phyloP scores from a whole-genome alignment of 2,329 filamentous ascomycete species.

The Fusarium brachygibbosum region DNA sequence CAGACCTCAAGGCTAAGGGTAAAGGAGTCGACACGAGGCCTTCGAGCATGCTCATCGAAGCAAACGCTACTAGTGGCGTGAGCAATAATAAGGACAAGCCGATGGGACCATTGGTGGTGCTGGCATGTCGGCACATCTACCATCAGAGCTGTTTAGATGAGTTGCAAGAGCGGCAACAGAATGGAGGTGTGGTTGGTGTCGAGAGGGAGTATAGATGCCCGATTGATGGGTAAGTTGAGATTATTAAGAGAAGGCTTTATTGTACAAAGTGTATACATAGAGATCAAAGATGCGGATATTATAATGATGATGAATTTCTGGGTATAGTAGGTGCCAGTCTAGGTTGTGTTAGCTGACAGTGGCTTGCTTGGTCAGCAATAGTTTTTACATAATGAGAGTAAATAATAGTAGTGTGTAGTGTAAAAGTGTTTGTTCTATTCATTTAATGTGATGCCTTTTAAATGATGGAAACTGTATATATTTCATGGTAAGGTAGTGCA shows the following conservation, averaged over 20 bases:
- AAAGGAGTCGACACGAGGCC: conserved; percentile 59
- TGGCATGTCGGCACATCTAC: conserved; percentile 79
- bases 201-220: conserved; percentile 68
- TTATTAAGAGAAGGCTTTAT: conserved; percentile 22
- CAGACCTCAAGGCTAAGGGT: conserved; percentile 59
- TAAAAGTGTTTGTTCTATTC: not conserved
- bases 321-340: not conserved
- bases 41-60: conserved; percentile 57
- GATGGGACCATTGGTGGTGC: conserved; percentile 75
- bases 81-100: conserved; percentile 58
- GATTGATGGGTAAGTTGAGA: conserved; percentile 63
- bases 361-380: not conserved
- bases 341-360: not conserved
- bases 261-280: conserved; percentile 48
- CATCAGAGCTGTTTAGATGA: conserved; percentile 78
- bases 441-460: not conserved
- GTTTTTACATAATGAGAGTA: not conserved
- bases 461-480: not conserved
- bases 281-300: conserved; percentile 43
- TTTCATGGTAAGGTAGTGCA: conserved; percentile 1
- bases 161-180: conserved; percentile 67
- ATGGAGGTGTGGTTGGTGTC: conserved; percentile 61
- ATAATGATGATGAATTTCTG: conserved; percentile 46
- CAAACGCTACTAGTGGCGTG: conserved; percentile 38
- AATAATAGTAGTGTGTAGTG: not conserved